phyloP scores from a whole-genome alignment of 352 stramenopile species.

The Phytophthora hybrid region DNA sequence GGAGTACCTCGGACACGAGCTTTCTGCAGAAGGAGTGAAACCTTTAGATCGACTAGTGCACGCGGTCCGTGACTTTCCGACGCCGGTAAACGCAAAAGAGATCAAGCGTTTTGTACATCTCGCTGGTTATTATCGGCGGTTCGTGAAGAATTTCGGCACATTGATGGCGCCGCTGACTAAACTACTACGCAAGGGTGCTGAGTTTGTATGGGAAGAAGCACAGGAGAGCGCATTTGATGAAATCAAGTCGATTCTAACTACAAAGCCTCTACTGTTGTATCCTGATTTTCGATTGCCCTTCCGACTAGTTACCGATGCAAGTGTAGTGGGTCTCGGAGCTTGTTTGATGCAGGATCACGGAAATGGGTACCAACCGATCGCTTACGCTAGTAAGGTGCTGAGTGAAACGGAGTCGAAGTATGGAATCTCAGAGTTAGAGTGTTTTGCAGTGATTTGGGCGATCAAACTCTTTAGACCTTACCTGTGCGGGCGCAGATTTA shows the following conservation, averaged over 20 bases:
- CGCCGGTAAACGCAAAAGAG: neutral
- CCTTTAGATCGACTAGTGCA: neutral
- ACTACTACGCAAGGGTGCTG: neutral
- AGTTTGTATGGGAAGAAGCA: neutral
- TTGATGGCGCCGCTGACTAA: neutral
- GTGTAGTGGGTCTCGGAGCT: neutral
- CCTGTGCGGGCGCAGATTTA: no score
- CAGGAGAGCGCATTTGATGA: neutral
- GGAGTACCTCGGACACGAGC: neutral
- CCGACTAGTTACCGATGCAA: neutral
- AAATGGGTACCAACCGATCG: neutral
- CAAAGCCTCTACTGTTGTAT: neutral
- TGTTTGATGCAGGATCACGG: neutral
- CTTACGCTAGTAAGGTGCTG: neutral
- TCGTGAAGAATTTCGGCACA: neutral
- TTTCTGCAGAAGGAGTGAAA: neutral
- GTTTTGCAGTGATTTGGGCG: no score
- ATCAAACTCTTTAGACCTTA: no score
- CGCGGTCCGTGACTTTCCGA: neutral
- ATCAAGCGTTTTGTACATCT: neutral
- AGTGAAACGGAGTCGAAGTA: constrained; percentile 1
- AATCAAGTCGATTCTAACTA: neutral
- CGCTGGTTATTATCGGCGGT: no score
- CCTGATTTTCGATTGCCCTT: neutral
- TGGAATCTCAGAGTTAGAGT: neutral